Evolutionary conservation across 306 rosid genomes (phyloP), one percentile per base, ranked within the genome.

Genomic region (Rubus idaeus): DNA sequence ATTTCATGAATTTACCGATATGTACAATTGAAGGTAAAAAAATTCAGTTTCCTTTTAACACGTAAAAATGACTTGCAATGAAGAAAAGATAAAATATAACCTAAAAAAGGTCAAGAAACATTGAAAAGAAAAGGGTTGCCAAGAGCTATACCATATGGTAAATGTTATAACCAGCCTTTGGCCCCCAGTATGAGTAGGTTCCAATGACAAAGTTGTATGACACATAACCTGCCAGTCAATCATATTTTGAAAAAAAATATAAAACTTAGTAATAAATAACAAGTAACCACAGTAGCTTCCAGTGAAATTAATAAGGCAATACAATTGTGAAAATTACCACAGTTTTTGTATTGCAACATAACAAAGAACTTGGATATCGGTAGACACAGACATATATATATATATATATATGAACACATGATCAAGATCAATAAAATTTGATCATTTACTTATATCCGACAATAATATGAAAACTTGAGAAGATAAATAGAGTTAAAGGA

Each of bases 101-200:
- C 45, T 0, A 47, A 68, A 39, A 41, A 80, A 41, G 14, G 51
- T 1, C 18, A 26, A 5, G 39, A 49, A 41, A 14, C 52, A 60
- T 63, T 49, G 23, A 74, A 2, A 30, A 39, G 40, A 18, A 61
- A 70, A 71, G 77, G 68, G 68, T 3, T 23, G 9, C 10, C 80
- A 56, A 68, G 58, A 75, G 72, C 69, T 58, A 78, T 91, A 91
- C 97, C 98, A 95, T 89, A 65, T 89, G 88, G 75, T 95, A 95
- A 84, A 95, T 95, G 77, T 81, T 89, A 77, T 84, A 95, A 76
- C 97, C 98, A 75, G 97, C 97, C 84, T 95, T 92, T 6, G 98
- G 98, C 2, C 98, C 98, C 97, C 98, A 95, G 60, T 89, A 95
- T 49, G 98, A 90, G 82, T 95, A 95, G 63, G 98, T 96, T 70